A percentile compares a stretch with the other conserved stretches of the same genome.
phyloP scores from a whole-genome alignment of 2,329 filamentous ascomycete genomes.

The Hymenoscyphus linearis region DNA sequence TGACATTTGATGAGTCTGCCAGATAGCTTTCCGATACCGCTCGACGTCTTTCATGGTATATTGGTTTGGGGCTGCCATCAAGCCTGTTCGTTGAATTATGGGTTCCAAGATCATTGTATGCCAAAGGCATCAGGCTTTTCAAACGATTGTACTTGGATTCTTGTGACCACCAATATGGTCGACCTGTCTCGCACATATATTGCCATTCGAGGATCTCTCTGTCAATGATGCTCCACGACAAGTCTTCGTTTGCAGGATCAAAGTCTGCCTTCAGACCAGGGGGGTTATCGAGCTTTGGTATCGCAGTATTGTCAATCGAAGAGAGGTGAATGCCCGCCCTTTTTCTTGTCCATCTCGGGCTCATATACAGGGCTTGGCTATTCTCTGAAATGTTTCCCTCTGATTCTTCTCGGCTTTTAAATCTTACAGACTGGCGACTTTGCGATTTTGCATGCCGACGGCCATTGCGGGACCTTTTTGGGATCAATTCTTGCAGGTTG shows the following conservation, averaged over 20 bases:
- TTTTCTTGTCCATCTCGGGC: conserved; percentile 5
- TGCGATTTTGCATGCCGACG: not conserved
- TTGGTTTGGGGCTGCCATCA: conserved; percentile 6
- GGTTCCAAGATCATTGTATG: conserved; percentile 7
- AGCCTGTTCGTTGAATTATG: conserved; percentile 16
- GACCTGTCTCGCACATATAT: conserved; percentile 27
- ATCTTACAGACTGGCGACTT: not conserved
- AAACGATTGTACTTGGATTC: conserved; percentile 20
- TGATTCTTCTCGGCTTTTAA: not conserved
- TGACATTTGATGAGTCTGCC: conserved; percentile 12
- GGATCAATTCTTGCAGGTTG: not conserved
- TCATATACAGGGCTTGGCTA: conserved; percentile 24
- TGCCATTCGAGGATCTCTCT: conserved; percentile 31
- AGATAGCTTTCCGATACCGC: conserved; percentile 25
- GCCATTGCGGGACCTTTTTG: not conserved
- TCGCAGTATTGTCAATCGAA: conserved; percentile 20
- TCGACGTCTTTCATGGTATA: conserved; percentile 8
- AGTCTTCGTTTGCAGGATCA: conserved; percentile 11
- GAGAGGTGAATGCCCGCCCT: conserved; percentile 22
- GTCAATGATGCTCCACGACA: conserved; percentile 28
- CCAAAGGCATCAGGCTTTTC: conserved; percentile 10
- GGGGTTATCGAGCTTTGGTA: conserved; percentile 12
- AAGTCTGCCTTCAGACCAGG: conserved; percentile 6
- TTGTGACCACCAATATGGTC: conserved; percentile 32
- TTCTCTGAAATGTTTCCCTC: conserved; percentile 18